Conservation (phyloP, 805 yeast genomes). For the Ogataea chonburiensis region DNA sequence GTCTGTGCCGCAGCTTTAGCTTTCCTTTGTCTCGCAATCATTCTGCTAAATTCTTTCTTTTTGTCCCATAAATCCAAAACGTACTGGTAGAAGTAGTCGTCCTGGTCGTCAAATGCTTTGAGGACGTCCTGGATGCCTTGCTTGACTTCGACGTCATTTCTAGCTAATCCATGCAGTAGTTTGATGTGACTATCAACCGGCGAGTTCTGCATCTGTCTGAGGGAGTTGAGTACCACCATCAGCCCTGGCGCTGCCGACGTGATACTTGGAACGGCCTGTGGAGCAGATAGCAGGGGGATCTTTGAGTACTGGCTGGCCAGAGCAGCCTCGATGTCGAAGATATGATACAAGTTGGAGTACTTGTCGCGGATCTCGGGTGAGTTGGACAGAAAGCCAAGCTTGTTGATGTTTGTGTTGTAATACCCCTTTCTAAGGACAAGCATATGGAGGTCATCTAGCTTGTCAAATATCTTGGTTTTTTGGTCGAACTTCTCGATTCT, state of each 20-base stretch:
- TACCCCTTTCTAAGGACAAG: slow-evolving; percentile 36
- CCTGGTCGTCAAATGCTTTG: slow-evolving; percentile 33
- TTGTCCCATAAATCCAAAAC: slow-evolving; percentile 35
- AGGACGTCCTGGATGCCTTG: slow-evolving; percentile 27
- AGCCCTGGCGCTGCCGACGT: slow-evolving; percentile 20
- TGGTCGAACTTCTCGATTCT: slow-evolving; percentile 32
- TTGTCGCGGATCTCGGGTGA: slow-evolving; percentile 22
- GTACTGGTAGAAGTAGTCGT: slow-evolving; percentile 34
- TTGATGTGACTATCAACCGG: slow-evolving; percentile 30
- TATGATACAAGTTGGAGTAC: slow-evolving; percentile 29
- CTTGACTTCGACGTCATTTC: slow-evolving; percentile 34
- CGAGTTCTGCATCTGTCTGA: slow-evolving; percentile 16
- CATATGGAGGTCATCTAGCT: slow-evolving; percentile 32
- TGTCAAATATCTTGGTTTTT: slow-evolving; percentile 28
- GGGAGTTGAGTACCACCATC: slow-evolving; percentile 16
- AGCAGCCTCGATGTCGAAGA: slow-evolving; percentile 27
- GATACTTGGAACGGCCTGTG: slow-evolving; percentile 9
- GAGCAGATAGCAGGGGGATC: slow-evolving; percentile 23
- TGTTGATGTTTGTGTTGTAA: slow-evolving; percentile 30
- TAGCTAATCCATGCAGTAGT: slow-evolving; percentile 30
- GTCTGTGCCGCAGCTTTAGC: slow-evolving; percentile 6
- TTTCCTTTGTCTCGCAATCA: slow-evolving; percentile 10
- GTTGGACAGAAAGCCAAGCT: slow-evolving; percentile 32
- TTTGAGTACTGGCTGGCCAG: slow-evolving; percentile 28
- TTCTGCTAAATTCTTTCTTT: slow-evolving; percentile 32